These are phyloP conservation scores for Cyclocybe cylindracea DNA, from an alignment of 768 basidiomycete genomes.

Conservation along the genomic window DNA sequence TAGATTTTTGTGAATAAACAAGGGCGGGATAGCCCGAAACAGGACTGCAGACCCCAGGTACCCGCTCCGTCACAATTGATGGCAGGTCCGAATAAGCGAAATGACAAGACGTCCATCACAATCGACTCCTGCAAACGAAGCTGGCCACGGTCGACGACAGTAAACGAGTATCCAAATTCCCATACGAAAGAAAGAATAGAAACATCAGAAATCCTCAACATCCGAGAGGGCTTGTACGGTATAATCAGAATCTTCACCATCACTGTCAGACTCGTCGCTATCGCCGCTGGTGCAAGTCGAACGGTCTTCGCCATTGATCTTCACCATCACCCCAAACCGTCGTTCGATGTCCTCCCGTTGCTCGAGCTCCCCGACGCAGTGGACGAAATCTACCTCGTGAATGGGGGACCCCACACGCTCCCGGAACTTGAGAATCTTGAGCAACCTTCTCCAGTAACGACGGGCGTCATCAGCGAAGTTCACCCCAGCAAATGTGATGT, in stretches of 20 bases:
- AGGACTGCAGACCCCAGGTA: too few relatives aligned
- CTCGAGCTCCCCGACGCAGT: slow-evolving; percentile 5
- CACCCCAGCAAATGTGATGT: slow-evolving; percentile 10
- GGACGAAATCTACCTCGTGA: slow-evolving; percentile 12
- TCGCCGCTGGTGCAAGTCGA: slow-evolving; percentile 5
- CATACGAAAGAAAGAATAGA: too few relatives aligned
- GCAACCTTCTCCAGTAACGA: slow-evolving; percentile 11
- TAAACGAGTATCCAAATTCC: too few relatives aligned
- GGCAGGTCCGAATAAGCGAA: too few relatives aligned
- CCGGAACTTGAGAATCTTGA: slow-evolving; percentile 12
- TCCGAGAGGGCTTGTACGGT: slow-evolving; percentile 14
- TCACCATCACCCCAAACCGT: slow-evolving; percentile 12
- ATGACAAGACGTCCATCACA: too few relatives aligned
- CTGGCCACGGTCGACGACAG: too few relatives aligned
- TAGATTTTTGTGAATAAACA: too few relatives aligned
- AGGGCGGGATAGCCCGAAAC: too few relatives aligned
- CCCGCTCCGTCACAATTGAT: too few relatives aligned
- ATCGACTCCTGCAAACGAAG: too few relatives aligned
- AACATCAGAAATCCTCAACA: not conserved
- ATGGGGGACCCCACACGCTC: slow-evolving; percentile 9
- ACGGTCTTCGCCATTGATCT: slow-evolving; percentile 12
- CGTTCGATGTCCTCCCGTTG: slow-evolving; percentile 2
- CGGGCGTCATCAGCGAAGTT: slow-evolving; percentile 10
- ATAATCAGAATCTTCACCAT: slow-evolving; percentile 15
- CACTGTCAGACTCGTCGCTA: slow-evolving; percentile 5